phyloP scores from a whole-genome alignment of 164 flowering plant species.

The Chimonanthus salicifolius region DNA sequence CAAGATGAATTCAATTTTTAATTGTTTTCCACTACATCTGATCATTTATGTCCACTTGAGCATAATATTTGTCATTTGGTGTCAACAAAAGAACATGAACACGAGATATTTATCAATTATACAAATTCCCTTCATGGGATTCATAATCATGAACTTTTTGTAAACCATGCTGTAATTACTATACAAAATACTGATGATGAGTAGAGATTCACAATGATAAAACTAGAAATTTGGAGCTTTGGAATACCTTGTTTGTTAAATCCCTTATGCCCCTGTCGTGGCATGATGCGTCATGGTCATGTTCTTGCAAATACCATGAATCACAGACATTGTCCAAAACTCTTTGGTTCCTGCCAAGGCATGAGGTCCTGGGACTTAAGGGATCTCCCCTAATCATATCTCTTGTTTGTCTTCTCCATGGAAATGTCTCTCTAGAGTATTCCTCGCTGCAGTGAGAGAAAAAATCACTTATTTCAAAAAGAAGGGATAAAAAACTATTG shows the following conservation, averaged over 20 bases:
- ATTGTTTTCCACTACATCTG: not conserved
- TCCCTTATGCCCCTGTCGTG: constrained; percentile 25
- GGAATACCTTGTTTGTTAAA: constrained; percentile 51
- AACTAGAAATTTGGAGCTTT: not conserved
- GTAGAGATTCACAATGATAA: not conserved
- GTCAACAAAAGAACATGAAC: not conserved
- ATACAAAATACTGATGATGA: not conserved
- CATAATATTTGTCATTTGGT: not conserved
- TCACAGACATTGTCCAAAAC: constrained; percentile 16
- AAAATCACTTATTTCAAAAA: not conserved
- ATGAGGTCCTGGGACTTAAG: constrained; percentile 30
- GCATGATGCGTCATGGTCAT: constrained; percentile 34
- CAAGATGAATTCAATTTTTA: not conserved
- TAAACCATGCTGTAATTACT: not conserved
- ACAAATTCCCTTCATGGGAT: not conserved
- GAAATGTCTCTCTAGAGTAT: constrained; percentile 41
- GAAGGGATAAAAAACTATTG: no score
- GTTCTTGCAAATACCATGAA: constrained; percentile 30
- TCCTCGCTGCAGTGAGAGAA: constrained; percentile 49
- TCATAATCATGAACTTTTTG: not conserved
- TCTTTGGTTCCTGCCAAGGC: constrained; percentile 29
- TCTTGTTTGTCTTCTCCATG: constrained; percentile 50
- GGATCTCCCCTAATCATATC: constrained; percentile 32
- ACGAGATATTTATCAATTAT: not conserved
- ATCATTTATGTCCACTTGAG: not conserved